phyloP scores from a whole-genome alignment of 2,329 filamentous ascomycete species.

The Venturia pyrina region DNA sequence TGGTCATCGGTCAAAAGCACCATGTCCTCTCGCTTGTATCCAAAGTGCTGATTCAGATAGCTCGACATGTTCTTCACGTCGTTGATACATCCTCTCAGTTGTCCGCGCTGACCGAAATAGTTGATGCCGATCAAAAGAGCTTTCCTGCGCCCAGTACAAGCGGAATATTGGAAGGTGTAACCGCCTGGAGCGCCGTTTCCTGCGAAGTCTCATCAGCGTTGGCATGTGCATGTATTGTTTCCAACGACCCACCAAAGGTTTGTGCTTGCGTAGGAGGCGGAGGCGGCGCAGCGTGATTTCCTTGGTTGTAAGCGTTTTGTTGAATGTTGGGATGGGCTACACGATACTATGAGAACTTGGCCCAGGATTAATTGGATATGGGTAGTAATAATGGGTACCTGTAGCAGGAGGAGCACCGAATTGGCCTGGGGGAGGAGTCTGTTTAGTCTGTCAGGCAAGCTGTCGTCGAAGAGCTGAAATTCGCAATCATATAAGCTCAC shows the following conservation, averaged over 20 bases:
- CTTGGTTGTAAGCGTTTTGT: constrained; percentile 47
- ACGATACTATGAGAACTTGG: constrained; percentile 6
- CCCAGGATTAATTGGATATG: constrained; percentile 14
- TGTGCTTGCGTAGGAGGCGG: constrained; percentile 53
- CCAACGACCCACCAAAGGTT: constrained; percentile 19
- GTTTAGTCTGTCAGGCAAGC: constrained; percentile 14
- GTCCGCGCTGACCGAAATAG: constrained; percentile 86
- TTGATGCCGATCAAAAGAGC: constrained; percentile 91
- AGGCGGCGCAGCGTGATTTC: constrained; percentile 49
- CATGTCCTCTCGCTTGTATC: constrained; percentile 94
- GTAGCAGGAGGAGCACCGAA: constrained; percentile 8
- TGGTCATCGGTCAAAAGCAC: constrained; percentile 93
- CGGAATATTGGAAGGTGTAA: constrained; percentile 85
- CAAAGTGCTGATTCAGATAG: constrained; percentile 80
- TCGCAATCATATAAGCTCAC: constrained; percentile 18
- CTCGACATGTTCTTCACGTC: constrained; percentile 95
- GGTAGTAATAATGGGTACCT: constrained; percentile 10
- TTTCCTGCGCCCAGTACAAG: constrained; percentile 80
- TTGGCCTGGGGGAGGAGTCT: constrained; percentile 48
- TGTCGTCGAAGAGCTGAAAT: neutral
- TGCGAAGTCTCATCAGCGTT: constrained; percentile 48
- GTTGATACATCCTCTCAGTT: constrained; percentile 90
- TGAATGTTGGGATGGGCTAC: constrained; percentile 27
- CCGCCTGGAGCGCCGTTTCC: constrained; percentile 68
- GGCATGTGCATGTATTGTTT: constrained; percentile 19